Evolutionary conservation across 2,329 filamentous ascomycete species (phyloP).

Genomic region (Exophiala bonariae): DNA sequence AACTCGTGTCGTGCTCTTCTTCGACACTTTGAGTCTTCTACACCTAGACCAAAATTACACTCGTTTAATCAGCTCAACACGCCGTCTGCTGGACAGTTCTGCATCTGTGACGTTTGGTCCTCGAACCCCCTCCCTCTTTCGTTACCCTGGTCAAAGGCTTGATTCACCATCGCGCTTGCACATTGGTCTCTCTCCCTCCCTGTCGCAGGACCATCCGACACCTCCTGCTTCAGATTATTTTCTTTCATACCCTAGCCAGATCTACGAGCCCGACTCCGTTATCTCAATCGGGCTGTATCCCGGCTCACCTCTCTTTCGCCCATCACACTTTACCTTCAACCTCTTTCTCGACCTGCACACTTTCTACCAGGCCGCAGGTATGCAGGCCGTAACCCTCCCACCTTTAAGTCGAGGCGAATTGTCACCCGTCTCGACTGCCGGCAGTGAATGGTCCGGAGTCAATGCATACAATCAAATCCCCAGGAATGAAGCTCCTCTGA

Average conservation of each 20-base stretch:
- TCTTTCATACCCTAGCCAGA: not conserved
- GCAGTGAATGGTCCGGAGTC: conserved; percentile 77
- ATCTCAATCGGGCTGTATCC: too few relatives aligned
- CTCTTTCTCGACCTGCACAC: not conserved
- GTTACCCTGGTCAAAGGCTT: conserved; percentile 1
- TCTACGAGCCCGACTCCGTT: too few relatives aligned
- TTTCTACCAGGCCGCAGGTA: conserved; percentile 1
- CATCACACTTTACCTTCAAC: not conserved
- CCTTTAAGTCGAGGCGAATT: conserved; percentile 36
- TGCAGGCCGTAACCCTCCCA: conserved; percentile 21
- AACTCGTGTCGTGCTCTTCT: not conserved
- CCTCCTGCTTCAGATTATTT: conserved; percentile 18
- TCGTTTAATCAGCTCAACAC: conserved; percentile 8
- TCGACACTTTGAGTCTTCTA: conserved; percentile 4
- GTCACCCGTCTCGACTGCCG: conserved; percentile 78
- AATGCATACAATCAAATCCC: conserved; percentile 61
- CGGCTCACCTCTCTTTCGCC: not conserved
- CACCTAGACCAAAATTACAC: too few relatives aligned
- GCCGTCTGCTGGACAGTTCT: conserved; percentile 22
- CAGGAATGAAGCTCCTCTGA: conserved; percentile 45
- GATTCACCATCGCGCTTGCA: conserved; percentile 11
- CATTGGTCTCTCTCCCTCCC: conserved; percentile 18
- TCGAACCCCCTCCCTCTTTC: too few relatives aligned
- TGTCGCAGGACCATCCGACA: conserved; percentile 15
- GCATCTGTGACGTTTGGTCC: not conserved